Percentiles rank a stretch among this genome's conserved stretches.
Evolutionary conservation across 768 basidiomycete species (phyloP).

Genomic region (Suillus clintonianus): DNA sequence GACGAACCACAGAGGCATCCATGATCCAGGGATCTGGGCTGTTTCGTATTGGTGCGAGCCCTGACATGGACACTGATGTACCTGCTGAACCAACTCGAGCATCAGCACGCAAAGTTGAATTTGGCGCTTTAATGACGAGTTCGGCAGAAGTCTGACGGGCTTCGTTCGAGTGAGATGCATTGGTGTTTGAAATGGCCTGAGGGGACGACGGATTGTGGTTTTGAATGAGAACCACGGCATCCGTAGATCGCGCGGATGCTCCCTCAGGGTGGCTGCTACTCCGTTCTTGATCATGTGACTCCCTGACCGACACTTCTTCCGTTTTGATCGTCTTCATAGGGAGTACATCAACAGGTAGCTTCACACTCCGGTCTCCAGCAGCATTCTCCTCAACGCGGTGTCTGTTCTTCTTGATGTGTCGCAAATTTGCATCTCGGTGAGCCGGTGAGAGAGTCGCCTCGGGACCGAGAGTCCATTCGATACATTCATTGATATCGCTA

Average conservation of each 20-base stretch:
- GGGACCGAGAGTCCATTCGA: slow-evolving; percentile 26
- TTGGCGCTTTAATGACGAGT: neutral
- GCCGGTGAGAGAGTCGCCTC: slow-evolving; percentile 21
- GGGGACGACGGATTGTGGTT: slow-evolving; percentile 19
- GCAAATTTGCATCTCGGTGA: slow-evolving; percentile 30
- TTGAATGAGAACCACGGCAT: neutral
- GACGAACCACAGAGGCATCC: slow-evolving; percentile 9
- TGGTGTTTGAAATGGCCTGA: slow-evolving; percentile 16
- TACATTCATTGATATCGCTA: neutral
- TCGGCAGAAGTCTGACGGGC: neutral
- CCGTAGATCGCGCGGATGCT: neutral
- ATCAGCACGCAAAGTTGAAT: slow-evolving; percentile 1
- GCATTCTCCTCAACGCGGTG: slow-evolving; percentile 27
- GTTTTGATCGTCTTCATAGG: slow-evolving; percentile 14
- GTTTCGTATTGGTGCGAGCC: neutral
- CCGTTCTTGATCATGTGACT: slow-evolving; percentile 4
- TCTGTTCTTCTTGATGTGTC: slow-evolving; percentile 29
- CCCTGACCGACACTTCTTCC: slow-evolving; percentile 19
- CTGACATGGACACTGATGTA: neutral
- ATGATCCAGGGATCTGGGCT: slow-evolving; percentile 10
- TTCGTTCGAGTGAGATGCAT: neutral
- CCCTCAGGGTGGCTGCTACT: neutral
- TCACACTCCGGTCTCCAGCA: slow-evolving; percentile 30
- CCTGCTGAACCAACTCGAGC: neutral
- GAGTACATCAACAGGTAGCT: slow-evolving; percentile 3